Evolutionary conservation across 768 basidiomycete genomes (phyloP), one percentile per base, ranked within the genome.

Genomic region (Lentinus brumalis): DNA sequence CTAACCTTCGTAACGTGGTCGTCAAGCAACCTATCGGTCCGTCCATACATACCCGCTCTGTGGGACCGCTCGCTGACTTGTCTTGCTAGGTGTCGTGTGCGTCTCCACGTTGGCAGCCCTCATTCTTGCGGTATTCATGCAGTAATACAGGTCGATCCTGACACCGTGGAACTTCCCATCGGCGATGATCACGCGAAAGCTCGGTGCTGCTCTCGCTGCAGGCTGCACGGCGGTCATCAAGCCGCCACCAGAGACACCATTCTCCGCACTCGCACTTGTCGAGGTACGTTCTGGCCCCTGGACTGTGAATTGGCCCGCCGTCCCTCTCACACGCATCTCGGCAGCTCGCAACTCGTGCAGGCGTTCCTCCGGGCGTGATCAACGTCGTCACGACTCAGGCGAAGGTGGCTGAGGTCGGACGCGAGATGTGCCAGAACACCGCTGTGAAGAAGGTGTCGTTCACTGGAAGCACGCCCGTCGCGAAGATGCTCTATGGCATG

Each of bases 161-260:
- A 92, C 91, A 0, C 91, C 91, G 39, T 92, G 91, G 92, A 95
- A 97, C 75, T 98, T 97, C 78, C 96, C 96, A 2, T 93, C 91
- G 29, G 92, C 94, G 0, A 96, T 96, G 93, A 91, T 94, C 21
- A 90, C 91, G 0, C 88, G 94, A n/a, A 96, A 96, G 74, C 77
- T 94, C 15, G 92, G 86, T 30, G 86, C 93, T 31, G 94, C 92
- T 26, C 83, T 98, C 15, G 96, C 96, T 2, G 94, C 94, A 15
- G 97, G 97, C 18, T 98, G 96, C 72, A 97, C 96, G 0, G 83
- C 88, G 0, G 95, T 99, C 50, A 87, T 98, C 73, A 98, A 98
- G 68, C 96, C 96, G 1, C 89, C 97, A 0, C 84, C 94, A 0
- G 97, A 99, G 75, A 94, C 97, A 0, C 97, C 97, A 1, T 97